A percentile compares a stretch with the other conserved stretches of the same genome.
Conservation (phyloP, 1,284 basidiomycete species). For the Irpex sp. region DNA sequence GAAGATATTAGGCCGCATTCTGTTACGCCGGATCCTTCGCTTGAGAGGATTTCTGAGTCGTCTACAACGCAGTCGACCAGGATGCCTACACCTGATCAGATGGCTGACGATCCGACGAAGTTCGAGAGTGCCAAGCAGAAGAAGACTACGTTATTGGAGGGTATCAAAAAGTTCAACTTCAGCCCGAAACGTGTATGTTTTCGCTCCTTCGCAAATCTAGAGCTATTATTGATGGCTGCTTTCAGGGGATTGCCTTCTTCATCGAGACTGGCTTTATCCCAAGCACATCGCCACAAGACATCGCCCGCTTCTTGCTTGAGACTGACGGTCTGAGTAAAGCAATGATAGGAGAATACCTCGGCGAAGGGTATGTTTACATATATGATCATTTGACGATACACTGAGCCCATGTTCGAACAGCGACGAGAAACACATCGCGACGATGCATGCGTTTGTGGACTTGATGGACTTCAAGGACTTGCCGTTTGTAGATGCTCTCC, state of each 20-base stretch:
- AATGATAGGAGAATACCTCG: conserved; percentile 97
- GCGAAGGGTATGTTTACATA: conserved; percentile 73
- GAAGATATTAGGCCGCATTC: conserved; percentile 52
- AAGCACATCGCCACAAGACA: conserved; percentile 70
- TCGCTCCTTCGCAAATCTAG: conserved; percentile 3
- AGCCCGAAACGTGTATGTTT: conserved; percentile 84
- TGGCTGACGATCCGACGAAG: conserved; percentile 83
- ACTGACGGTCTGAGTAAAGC: conserved; percentile 95
- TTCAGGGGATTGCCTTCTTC: conserved; percentile 85
- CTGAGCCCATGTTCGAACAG: conserved; percentile 33
- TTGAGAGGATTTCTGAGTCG: conserved; percentile 43
- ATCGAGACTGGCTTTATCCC: conserved; percentile 88
- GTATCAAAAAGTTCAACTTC: conserved; percentile 97
- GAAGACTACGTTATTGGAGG: conserved; percentile 94
- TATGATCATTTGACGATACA: not conserved
- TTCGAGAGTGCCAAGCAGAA: conserved; percentile 98
- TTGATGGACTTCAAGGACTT: conserved; percentile 80
- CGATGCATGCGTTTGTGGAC: conserved; percentile 97
- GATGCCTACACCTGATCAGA: conserved; percentile 66
- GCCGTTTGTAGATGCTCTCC: conserved; percentile 84
- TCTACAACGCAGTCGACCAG: conserved; percentile 52
- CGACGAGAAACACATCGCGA: conserved; percentile 82
- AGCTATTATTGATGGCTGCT: not conserved
- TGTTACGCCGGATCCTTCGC: conserved; percentile 49
- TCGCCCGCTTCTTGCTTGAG: conserved; percentile 84